Evolutionary conservation across 2,329 filamentous ascomycete species (phyloP).

Genomic region (Calcarisporium arbuscula): DNA sequence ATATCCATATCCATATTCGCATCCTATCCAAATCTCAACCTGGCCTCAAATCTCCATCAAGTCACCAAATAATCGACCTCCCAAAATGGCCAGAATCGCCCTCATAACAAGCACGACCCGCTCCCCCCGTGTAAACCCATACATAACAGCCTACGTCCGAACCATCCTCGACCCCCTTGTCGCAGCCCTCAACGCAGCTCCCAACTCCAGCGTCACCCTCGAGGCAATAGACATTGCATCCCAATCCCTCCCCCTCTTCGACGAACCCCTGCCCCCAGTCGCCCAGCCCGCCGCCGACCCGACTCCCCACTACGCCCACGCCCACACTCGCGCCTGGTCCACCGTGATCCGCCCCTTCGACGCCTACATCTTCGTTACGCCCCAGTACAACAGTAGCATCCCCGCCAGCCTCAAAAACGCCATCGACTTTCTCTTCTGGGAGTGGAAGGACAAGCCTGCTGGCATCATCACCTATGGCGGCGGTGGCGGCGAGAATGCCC

Average conservation of each 20-base stretch:
- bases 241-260: slow-evolving; percentile 37
- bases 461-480: slow-evolving; percentile 49
- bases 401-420: slow-evolving; percentile 53
- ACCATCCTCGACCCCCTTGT: slow-evolving; percentile 19
- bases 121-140: slow-evolving; percentile 24
- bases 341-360: slow-evolving; percentile 35
- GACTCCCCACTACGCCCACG: slow-evolving; percentile 25
- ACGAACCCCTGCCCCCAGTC: slow-evolving; percentile 34
- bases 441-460: slow-evolving; percentile 50
- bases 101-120: slow-evolving; percentile 31
- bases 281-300: slow-evolving; percentile 25
- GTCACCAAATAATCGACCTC: too few species aligned
- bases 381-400: slow-evolving; percentile 52
- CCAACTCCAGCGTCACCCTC: slow-evolving; percentile 9
- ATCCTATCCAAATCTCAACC: too few species aligned
- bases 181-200: too few species aligned
- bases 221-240: slow-evolving; percentile 27
- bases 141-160: slow-evolving; percentile 26
- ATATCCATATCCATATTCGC: too few species aligned
- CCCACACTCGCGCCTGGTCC: slow-evolving; percentile 40
- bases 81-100: slow-evolving; percentile 19
- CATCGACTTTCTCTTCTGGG: slow-evolving; percentile 53
- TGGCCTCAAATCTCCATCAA: too few species aligned
- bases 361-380: slow-evolving; percentile 43
- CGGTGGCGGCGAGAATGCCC: slow-evolving; percentile 26